Conservation (phyloP, 495 filamentous ascomycete species). For the Lasiosphaeria hispida region DNA sequence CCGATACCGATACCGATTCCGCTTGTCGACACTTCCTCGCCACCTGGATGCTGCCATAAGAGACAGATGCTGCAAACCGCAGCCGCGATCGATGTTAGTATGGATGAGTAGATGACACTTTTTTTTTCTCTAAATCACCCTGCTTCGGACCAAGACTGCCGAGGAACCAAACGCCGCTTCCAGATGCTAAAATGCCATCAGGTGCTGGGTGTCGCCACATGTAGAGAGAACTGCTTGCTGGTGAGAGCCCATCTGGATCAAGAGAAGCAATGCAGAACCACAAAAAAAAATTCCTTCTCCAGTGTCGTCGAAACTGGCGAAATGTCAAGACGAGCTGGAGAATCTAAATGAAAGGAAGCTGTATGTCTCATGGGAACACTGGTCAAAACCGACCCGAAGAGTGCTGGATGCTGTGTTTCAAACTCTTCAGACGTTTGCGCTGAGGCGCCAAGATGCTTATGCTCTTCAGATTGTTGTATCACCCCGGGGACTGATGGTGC, state of each 20-base stretch:
- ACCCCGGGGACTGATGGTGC: background rate
- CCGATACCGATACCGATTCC: constrained; percentile 3
- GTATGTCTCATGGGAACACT: background rate
- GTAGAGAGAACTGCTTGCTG: background rate
- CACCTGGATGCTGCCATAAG: constrained; percentile 7
- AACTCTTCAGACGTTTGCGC: no score
- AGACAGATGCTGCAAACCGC: background rate
- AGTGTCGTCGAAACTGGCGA: constrained; percentile 1
- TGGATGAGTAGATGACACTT: constrained; percentile 11
- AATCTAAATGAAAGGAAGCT: background rate
- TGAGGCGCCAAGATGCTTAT: background rate
- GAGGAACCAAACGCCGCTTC: constrained; percentile 9
- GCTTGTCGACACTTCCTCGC: constrained; percentile 31
- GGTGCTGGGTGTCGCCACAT: constrained; percentile 3
- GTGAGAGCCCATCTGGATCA: constrained; percentile 7
- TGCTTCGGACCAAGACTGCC: constrained; percentile 2
- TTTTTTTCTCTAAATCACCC: constrained; percentile 6
- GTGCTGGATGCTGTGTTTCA: no score
- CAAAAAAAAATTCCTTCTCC: no score
- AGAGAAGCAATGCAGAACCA: background rate
- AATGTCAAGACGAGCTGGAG: constrained; percentile 2
- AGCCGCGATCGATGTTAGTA: background rate
- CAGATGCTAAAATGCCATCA: constrained; percentile 2
- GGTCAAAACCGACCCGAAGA: background rate
- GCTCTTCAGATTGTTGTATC: background rate